Percentiles rank a stretch among this genome's conserved stretches.
These are phyloP conservation scores for Saturnispora kantuleensis DNA, from an alignment of 805 yeast genomes.

Conservation along the genomic window DNA sequence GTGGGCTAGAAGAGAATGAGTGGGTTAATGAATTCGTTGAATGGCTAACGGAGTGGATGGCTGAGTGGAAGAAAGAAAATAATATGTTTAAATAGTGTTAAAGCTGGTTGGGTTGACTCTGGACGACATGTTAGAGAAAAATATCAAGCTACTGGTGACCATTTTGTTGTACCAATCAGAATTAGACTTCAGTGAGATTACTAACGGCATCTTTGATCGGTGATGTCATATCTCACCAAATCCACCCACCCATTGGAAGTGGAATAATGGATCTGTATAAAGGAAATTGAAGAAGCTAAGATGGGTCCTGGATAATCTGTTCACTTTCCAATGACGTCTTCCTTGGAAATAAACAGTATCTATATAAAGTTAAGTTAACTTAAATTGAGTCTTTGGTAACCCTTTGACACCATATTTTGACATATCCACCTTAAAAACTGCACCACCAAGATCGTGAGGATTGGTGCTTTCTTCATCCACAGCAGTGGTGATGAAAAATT, in stretches of 20 bases:
- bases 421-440: slow-evolving; percentile 38
- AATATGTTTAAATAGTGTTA: background rate
- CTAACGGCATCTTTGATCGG: no score
- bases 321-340: no score
- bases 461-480: slow-evolving; percentile 27
- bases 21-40: slow-evolving; percentile 55
- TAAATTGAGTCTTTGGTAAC: slow-evolving; percentile 18
- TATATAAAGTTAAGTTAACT: slow-evolving; percentile 16
- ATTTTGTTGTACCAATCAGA: no score
- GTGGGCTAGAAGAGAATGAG: slow-evolving; percentile 59
- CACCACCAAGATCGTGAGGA: slow-evolving; percentile 47
- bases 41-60: slow-evolving; percentile 11
- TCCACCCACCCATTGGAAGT: no score
- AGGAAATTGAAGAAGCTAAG: no score
- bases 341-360: background rate
- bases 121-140: no score
- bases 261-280: no score
- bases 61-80: slow-evolving; percentile 4
- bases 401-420: slow-evolving; percentile 27
- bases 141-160: no score
- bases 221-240: no score
- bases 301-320: no score
- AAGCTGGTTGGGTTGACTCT: no score
- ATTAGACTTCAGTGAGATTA: no score
- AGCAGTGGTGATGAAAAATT: slow-evolving; percentile 61